Conservation (phyloP, 306 rosid species). For the Vachellia pachyceras region DNA sequence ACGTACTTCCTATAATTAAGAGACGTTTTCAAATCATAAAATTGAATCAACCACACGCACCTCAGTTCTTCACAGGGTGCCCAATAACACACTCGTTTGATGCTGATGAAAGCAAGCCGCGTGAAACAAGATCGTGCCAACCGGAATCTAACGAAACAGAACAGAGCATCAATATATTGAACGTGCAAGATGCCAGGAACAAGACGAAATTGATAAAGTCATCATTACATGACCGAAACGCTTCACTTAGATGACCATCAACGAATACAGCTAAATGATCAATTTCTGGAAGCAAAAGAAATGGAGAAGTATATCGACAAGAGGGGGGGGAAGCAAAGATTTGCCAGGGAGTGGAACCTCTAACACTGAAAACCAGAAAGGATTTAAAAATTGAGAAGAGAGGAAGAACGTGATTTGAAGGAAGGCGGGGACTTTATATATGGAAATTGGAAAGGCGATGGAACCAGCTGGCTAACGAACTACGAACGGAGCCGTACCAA, state of each 20-base stretch:
- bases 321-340: neutral
- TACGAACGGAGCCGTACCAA: neutral
- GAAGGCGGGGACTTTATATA: neutral
- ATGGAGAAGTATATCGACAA: neutral
- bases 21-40: conserved; percentile 13
- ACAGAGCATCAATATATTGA: conserved; percentile 2
- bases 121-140: neutral
- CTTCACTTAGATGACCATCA: conserved; percentile 25
- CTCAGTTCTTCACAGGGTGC: neutral
- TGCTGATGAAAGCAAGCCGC: neutral
- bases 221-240: neutral
- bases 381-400: neutral
- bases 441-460: neutral
- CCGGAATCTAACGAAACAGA: neutral
- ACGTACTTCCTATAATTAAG: neutral
- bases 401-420: neutral
- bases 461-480: neutral
- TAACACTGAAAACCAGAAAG: neutral
- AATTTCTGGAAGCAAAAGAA: neutral
- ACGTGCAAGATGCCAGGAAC: neutral
- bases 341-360: neutral
- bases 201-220: neutral
- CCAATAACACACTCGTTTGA: neutral
- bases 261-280: neutral
- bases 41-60: conserved; percentile 6